phyloP scores from a whole-genome alignment of 306 rosid species.

The Aeschynomene evenia region DNA sequence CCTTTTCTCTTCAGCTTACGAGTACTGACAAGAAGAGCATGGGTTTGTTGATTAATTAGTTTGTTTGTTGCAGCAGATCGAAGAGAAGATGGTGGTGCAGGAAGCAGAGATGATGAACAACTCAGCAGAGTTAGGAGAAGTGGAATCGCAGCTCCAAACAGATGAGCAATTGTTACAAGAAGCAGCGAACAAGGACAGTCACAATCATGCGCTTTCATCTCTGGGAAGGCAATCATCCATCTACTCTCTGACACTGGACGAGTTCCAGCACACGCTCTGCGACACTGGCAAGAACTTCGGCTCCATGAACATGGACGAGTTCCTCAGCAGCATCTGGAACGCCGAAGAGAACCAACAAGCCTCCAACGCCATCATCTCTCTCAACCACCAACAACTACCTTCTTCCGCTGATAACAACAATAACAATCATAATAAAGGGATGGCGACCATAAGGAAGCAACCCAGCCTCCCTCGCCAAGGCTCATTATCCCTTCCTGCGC shows the following conservation, averaged over 20 bases:
- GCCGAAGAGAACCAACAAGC: slow-evolving; percentile 78
- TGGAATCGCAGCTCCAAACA: slow-evolving; percentile 39
- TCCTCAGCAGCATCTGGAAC: slow-evolving; percentile 82
- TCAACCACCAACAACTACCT: neutral
- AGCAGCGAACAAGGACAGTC: neutral
- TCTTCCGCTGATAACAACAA: slow-evolving; percentile 5
- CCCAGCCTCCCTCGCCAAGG: slow-evolving; percentile 65
- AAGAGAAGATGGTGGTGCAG: slow-evolving; percentile 40
- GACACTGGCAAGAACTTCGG: slow-evolving; percentile 81
- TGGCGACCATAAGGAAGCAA: slow-evolving; percentile 38
- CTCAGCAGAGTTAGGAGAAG: slow-evolving; percentile 51
- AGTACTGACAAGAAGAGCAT: neutral
- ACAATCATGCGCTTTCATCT: slow-evolving; percentile 27
- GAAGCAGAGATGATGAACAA: slow-evolving; percentile 45
- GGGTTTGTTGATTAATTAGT: neutral
- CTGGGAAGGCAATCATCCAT: slow-evolving; percentile 80
- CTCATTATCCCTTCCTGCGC: slow-evolving; percentile 77
- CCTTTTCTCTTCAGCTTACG: too few relatives aligned
- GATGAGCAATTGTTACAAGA: too few relatives aligned
- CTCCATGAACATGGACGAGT: slow-evolving; percentile 98
- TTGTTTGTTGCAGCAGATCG: neutral
- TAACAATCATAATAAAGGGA: too few relatives aligned
- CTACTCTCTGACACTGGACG: slow-evolving; percentile 83
- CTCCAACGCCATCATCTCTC: slow-evolving; percentile 28
- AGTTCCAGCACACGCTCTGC: slow-evolving; percentile 76